A percentile compares a stretch with the other conserved stretches of the same genome.
Evolutionary conservation across 2,329 filamentous ascomycete genomes (phyloP).

Genomic region (Cytospora piceicola): DNA sequence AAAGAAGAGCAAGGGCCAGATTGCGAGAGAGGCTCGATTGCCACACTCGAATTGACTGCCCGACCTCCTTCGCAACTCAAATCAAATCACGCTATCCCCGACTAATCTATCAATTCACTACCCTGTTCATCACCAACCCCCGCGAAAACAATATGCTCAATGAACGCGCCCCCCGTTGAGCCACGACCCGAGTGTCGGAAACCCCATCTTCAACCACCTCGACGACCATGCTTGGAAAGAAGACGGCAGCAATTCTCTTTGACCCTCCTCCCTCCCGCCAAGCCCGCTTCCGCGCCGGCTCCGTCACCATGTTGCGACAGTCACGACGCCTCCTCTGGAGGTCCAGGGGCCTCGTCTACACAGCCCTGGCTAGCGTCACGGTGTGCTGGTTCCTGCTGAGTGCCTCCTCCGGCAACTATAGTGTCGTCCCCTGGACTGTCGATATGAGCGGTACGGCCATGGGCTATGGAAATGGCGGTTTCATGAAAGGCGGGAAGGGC

Average conservation of each 20-base stretch:
- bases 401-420: constrained; percentile 40
- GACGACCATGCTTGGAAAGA: constrained; percentile 28
- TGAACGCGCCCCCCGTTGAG: constrained; percentile 20
- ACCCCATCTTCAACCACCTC: constrained; percentile 8
- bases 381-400: constrained; percentile 51
- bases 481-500: constrained; percentile 18
- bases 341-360: constrained; percentile 47
- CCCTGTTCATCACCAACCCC: background rate
- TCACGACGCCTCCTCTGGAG: constrained; percentile 35
- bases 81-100: constrained; percentile 1
- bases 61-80: background rate
- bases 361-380: constrained; percentile 45
- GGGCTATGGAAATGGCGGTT: constrained; percentile 23
- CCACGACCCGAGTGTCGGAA: constrained; percentile 18
- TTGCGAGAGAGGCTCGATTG: constrained; percentile 13
- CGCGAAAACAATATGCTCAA: constrained; percentile 21
- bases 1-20: constrained; percentile 18
- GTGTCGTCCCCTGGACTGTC: constrained; percentile 41
- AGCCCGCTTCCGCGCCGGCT: constrained; percentile 28
- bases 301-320: constrained; percentile 37
- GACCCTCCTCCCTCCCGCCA: constrained; percentile 22
- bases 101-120: background rate
- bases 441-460: constrained; percentile 27
- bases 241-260: constrained; percentile 22
- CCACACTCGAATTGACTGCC: constrained; percentile 8